phyloP scores from a whole-genome alignment of 2,329 filamentous ascomycete genomes.

The Mycosphaerella arachidis region DNA sequence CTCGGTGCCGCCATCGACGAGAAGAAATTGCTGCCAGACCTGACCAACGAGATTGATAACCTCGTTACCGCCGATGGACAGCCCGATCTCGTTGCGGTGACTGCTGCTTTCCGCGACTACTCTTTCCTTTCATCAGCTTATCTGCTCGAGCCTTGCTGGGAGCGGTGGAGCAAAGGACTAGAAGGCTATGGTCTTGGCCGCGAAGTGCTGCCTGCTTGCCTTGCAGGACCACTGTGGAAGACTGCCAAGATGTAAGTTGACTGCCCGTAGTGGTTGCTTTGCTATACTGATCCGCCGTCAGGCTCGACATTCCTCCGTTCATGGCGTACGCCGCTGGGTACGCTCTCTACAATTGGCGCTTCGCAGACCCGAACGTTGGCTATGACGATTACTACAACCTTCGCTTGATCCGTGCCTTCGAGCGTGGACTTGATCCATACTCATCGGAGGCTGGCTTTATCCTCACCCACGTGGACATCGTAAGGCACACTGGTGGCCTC shows the following conservation, averaged over 20 bases:
- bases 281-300: slow-evolving; percentile 26
- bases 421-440: slow-evolving; percentile 76
- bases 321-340: slow-evolving; percentile 75
- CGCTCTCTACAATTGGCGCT: slow-evolving; percentile 59
- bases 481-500: slow-evolving; percentile 74
- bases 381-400: slow-evolving; percentile 57
- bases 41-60: slow-evolving; percentile 59
- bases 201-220: slow-evolving; percentile 65
- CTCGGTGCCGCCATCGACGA: slow-evolving; percentile 68
- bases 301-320: slow-evolving; percentile 77
- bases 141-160: slow-evolving; percentile 84
- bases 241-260: slow-evolving; percentile 76
- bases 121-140: slow-evolving; percentile 87
- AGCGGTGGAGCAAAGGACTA: slow-evolving; percentile 58
- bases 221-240: slow-evolving; percentile 76
- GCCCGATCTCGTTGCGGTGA: slow-evolving; percentile 71
- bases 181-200: slow-evolving; percentile 75
- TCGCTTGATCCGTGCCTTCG: slow-evolving; percentile 84
- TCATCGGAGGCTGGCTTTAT: slow-evolving; percentile 95
- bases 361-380: slow-evolving; percentile 53
- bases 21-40: slow-evolving; percentile 65
- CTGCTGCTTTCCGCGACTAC: slow-evolving; percentile 86
- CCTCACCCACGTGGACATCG: slow-evolving; percentile 95
- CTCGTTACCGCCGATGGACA: slow-evolving; percentile 51
- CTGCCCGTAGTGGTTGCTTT: not conserved